A percentile compares a stretch with the other conserved stretches of the same genome.
Conservation (phyloP, 2,329 filamentous ascomycete species). For the Fusarium scirpi region DNA sequence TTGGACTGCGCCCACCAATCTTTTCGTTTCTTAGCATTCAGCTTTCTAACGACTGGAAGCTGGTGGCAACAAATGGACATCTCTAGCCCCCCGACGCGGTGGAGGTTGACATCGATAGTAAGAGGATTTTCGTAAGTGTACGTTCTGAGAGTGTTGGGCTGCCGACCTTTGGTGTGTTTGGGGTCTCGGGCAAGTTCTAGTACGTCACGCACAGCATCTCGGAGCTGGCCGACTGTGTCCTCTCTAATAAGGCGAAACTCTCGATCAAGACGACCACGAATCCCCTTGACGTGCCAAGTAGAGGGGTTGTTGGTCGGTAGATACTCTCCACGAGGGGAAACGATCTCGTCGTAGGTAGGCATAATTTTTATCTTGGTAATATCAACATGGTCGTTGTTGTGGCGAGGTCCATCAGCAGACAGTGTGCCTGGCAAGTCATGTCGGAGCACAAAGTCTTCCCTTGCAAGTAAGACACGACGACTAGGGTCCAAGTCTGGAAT, state of each 20-base stretch:
- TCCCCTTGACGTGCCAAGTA: constrained; percentile 52
- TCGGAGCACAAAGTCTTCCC: not conserved
- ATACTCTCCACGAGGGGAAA: not conserved
- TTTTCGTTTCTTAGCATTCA: not conserved
- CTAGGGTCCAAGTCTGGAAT: not conserved
- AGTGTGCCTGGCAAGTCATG: not conserved
- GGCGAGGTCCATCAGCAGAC: not conserved
- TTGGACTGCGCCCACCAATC: constrained; percentile 9
- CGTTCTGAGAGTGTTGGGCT: not conserved
- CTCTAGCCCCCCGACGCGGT: not conserved
- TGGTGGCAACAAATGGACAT: not conserved
- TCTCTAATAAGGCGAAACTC: constrained; percentile 68
- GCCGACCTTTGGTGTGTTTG: not conserved
- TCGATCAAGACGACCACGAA: constrained; percentile 63
- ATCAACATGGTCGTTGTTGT: not conserved
- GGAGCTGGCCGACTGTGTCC: constrained; percentile 66
- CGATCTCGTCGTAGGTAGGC: constrained; percentile 9
- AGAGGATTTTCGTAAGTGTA: not conserved
- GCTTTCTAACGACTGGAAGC: not conserved
- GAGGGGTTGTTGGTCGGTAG: not conserved
- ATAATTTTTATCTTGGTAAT: constrained; percentile 4
- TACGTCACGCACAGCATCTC: constrained; percentile 57
- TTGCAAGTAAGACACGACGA: not conserved
- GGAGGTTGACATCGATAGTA: not conserved
- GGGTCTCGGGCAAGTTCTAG: constrained; percentile 42